Evolutionary conservation across 2,329 filamentous ascomycete species (phyloP).

Genomic region (Penicillium rolfsii): DNA sequence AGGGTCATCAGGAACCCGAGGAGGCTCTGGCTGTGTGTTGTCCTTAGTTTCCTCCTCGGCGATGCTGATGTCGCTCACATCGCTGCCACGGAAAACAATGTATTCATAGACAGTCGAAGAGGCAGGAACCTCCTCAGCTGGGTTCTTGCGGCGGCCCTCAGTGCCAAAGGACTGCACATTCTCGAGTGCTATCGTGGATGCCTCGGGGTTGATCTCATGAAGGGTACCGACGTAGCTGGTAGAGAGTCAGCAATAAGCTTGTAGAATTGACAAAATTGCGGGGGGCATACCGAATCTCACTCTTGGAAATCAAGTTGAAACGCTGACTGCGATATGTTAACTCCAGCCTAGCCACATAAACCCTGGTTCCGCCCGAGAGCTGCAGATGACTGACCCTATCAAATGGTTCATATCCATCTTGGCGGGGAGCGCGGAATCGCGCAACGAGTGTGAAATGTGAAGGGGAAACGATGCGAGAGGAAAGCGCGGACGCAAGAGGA

Average conservation of each 20-base stretch:
- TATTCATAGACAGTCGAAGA: constrained; percentile 95
- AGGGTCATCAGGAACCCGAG: constrained; percentile 86
- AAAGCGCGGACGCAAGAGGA: constrained; percentile 25
- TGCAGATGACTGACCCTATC: constrained; percentile 49
- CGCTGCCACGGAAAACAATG: constrained; percentile 96
- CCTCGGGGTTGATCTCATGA: constrained; percentile 97
- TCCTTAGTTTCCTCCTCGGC: constrained; percentile 76
- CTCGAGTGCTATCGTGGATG: constrained; percentile 93
- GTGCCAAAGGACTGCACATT: constrained; percentile 95
- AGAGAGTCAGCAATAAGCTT: constrained; percentile 40
- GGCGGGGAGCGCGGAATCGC: constrained; percentile 35
- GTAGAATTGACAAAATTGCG: constrained; percentile 19
- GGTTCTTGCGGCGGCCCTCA: constrained; percentile 79
- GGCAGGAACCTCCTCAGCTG: constrained; percentile 78
- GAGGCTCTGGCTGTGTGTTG: constrained; percentile 73
- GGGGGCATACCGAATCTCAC: constrained; percentile 81
- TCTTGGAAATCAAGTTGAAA: constrained; percentile 96
- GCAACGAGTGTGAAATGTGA: constrained; percentile 34
- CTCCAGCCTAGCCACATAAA: constrained; percentile 41
- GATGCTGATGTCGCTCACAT: constrained; percentile 96
- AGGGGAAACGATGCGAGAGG: constrained; percentile 28
- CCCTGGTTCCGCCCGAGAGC: constrained; percentile 35
- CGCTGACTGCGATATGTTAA: constrained; percentile 67
- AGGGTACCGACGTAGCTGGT: constrained; percentile 89
- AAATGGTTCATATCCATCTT: constrained; percentile 56